These are phyloP conservation scores for Marvania coccoides DNA, from an alignment of 139 green algal species.

Conservation along the genomic window DNA sequence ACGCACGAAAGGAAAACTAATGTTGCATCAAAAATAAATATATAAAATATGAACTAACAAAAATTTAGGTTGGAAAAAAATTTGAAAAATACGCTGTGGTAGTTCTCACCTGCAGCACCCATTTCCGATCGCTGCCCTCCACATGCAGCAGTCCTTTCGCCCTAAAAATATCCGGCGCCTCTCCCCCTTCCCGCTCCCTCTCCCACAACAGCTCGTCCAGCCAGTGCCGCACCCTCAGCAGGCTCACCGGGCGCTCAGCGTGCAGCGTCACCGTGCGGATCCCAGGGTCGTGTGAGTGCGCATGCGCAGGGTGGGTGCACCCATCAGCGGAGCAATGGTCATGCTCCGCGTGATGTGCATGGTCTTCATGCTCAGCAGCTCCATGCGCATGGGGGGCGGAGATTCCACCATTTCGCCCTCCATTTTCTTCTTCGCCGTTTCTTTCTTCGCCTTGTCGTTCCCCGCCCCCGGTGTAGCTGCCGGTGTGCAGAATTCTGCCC, in stretches of 20 bases:
- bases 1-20: no score
- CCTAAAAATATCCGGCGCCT: constrained; percentile 48
- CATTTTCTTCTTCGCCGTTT: background rate
- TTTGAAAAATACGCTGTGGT: no score
- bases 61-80: no score
- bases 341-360: no score
- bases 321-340: background rate
- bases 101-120: no score
- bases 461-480: constrained; percentile 12
- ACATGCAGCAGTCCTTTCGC: constrained; percentile 73
- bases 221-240: constrained; percentile 37
- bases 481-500: constrained; percentile 49
- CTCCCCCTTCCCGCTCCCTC: background rate
- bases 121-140: constrained; percentile 29
- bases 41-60: no score
- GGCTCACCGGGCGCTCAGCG: constrained; percentile 13
- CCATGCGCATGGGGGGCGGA: background rate
- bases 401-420: background rate
- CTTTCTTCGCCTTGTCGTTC: background rate
- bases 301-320: constrained; percentile 3
- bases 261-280: constrained; percentile 33
- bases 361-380: background rate
- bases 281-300: constrained; percentile 8
- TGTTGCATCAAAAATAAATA: no score
- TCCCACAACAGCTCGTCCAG: constrained; percentile 63